Conservation (phyloP, 2,329 filamentous ascomycete genomes). For the Pseudogymnoascus sp. region DNA sequence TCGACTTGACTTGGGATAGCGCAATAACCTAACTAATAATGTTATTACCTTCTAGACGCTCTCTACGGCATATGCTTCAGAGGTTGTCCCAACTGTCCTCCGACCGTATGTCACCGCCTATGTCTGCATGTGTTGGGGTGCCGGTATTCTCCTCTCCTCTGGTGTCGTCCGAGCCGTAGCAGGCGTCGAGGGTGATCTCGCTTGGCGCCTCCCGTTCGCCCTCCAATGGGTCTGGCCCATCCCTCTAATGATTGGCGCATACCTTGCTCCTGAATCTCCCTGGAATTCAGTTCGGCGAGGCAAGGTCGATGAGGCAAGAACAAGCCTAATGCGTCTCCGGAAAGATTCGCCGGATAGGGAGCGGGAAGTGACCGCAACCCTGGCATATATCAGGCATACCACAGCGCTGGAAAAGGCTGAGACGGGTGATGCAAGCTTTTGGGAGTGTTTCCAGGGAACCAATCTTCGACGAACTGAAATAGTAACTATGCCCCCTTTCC, state of each 20-base stretch:
- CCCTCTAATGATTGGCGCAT: conserved; percentile 22
- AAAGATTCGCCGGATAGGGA: conserved; percentile 20
- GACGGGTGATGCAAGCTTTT: conserved; percentile 17
- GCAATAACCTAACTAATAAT: not conserved
- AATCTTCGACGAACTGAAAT: conserved; percentile 24
- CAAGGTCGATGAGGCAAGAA: conserved; percentile 22
- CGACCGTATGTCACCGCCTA: conserved; percentile 22
- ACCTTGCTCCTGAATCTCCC: conserved; percentile 27
- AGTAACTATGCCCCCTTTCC: conserved; percentile 9
- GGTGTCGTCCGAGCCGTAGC: conserved; percentile 22
- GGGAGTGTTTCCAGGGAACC: conserved; percentile 22
- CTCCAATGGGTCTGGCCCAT: conserved; percentile 18
- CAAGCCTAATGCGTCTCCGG: conserved; percentile 21
- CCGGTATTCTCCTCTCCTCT: conserved; percentile 21
- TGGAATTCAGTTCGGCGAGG: conserved; percentile 28
- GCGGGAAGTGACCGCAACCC: conserved; percentile 22
- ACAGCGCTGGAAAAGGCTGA: conserved; percentile 20
- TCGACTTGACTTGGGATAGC: not conserved
- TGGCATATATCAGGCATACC: conserved; percentile 22
- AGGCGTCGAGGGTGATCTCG: conserved; percentile 15
- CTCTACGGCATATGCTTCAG: conserved; percentile 19
- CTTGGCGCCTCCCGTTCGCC: conserved; percentile 16
- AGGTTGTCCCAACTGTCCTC: conserved; percentile 23
- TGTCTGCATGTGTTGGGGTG: conserved; percentile 25
- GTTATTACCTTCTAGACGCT: conserved; percentile 9